Evolutionary conservation across 805 yeast species (phyloP), one percentile per base, ranked within the genome.

Genomic region (Isabelozyma rhagii): DNA sequence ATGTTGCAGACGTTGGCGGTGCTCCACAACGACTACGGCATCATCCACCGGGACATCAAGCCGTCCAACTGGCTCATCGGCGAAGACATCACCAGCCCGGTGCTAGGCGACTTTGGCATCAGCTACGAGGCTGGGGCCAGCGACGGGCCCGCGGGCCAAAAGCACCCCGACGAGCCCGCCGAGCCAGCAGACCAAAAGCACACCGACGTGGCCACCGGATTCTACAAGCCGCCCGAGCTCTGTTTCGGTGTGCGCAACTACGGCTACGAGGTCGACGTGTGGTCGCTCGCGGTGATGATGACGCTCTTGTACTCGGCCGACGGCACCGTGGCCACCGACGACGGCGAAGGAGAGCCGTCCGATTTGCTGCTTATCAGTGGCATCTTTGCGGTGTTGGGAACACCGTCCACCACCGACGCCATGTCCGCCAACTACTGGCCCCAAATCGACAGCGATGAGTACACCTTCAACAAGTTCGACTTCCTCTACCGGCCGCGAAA

Each of bases 211-310:
- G 77, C 85, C 17, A 84, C 92, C 0, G 83, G 85, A 1, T 73
- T 74, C 34, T 89, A 81, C 66, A 83, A 86, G 51, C 84, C 94
- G 0, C 93, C 96, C 0, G 96, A 89, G 59, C 66, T 86, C 44
- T 69, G 88, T 41, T 77, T 87, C 46, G 87, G 89, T 0, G 66
- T 79, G n/a, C 53, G 70, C 1, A 70, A 74, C 51, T 89, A 89
- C 59, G 67, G 77, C 2, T 62, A 60, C 38, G 81, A 75, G 39
- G 70, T 88, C 8, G 96, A 89, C 57, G 71, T 87, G 13, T 89
- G 96, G 96, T 71, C 87, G 1, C 61, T 81, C 15, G 96, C 89
- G 0, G 77, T 89, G 9, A 58, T 87, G 2, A 56, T 84, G 45
- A 80, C 84, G n/a, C 62, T 78, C 43, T 55, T 89, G 29, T 77